Conservation (phyloP, 108 stramenopile species). For the Parmales sp. region DNA sequence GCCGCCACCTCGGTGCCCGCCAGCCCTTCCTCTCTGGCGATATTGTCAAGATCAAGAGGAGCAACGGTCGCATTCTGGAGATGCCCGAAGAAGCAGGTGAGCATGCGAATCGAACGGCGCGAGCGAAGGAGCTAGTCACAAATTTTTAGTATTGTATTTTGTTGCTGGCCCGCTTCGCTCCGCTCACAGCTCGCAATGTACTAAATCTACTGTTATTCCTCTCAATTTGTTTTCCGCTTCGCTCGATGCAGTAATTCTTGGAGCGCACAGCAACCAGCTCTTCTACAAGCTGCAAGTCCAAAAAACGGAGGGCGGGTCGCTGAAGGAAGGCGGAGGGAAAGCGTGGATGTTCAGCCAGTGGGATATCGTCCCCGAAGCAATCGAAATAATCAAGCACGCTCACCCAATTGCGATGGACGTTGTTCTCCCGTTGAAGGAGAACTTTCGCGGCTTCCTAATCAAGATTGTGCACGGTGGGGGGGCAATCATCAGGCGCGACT, state of each 20-base stretch:
- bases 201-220: too few species aligned
- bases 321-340: constrained; percentile 69
- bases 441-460: neutral
- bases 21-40: constrained; percentile 71
- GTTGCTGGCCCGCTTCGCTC: too few species aligned
- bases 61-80: constrained; percentile 71
- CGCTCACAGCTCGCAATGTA: too few species aligned
- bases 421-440: neutral
- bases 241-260: constrained; percentile 76
- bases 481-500: constrained; percentile 35
- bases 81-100: constrained; percentile 81
- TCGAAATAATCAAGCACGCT: constrained; percentile 45
- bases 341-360: constrained; percentile 75
- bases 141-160: too few species aligned
- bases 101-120: too few species aligned
- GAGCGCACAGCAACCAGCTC: constrained; percentile 60
- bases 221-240: too few species aligned
- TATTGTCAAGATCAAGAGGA: constrained; percentile 58
- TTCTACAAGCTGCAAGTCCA: constrained; percentile 74
- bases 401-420: constrained; percentile 30
- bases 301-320: constrained; percentile 72
- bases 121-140: too few species aligned
- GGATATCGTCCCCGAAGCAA: constrained; percentile 67
- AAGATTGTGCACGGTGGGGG: constrained; percentile 59
- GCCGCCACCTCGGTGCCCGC: constrained; percentile 60